Conservation (phyloP, 1,284 basidiomycete genomes). For the Trametes hirsuta region DNA sequence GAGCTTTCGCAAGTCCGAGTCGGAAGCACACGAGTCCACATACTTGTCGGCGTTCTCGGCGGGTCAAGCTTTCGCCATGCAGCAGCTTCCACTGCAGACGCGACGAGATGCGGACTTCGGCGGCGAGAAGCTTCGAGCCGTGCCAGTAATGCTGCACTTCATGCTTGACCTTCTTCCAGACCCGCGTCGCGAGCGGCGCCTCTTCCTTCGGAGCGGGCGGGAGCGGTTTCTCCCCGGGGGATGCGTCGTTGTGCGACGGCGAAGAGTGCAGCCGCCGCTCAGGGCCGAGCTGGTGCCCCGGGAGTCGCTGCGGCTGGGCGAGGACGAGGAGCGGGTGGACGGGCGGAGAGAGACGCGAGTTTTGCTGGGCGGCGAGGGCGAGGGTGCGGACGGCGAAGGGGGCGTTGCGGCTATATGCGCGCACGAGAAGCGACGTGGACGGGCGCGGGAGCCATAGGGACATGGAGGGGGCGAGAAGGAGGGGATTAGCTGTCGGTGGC, state of each 20-base stretch:
- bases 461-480: slow-evolving; percentile 26
- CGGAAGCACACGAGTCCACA: not conserved
- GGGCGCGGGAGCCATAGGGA: slow-evolving; percentile 41
- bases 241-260: slow-evolving; percentile 15
- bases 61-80: slow-evolving; percentile 88
- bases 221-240: slow-evolving; percentile 45
- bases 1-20: not conserved
- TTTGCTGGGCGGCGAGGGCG: slow-evolving; percentile 15
- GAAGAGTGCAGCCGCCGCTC: slow-evolving; percentile 16
- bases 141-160: slow-evolving; percentile 98
- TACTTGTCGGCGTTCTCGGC: slow-evolving; percentile 93
- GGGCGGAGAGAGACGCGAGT: slow-evolving; percentile 8
- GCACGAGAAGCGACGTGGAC: slow-evolving; percentile 47
- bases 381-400: slow-evolving; percentile 23
- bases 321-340: slow-evolving; percentile 21
- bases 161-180: slow-evolving; percentile 94
- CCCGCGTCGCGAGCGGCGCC: slow-evolving; percentile 57
- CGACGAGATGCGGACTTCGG: slow-evolving; percentile 90
- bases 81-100: slow-evolving; percentile 92
- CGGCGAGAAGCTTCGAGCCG: slow-evolving; percentile 92
- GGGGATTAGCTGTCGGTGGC: not conserved
- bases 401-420: slow-evolving; percentile 36
- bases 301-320: not conserved
- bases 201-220: slow-evolving; percentile 55
- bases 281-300: slow-evolving; percentile 31